phyloP scores from a whole-genome alignment of 139 green algal species.

The Pleodorina starrii region DNA sequence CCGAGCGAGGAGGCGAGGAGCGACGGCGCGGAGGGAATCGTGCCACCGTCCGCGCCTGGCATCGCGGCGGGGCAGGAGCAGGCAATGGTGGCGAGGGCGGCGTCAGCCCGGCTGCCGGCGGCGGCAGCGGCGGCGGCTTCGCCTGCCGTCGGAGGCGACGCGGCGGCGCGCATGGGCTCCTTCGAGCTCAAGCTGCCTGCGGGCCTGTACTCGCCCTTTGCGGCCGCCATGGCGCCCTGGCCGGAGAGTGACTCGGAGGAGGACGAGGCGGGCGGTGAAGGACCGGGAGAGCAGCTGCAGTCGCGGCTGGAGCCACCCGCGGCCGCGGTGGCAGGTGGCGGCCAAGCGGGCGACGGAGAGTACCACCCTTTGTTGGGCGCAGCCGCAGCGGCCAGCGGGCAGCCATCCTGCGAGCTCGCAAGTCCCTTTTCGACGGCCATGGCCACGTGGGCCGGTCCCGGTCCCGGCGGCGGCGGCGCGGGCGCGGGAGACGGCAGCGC shows the following conservation, averaged over 20 bases:
- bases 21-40: no score
- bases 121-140: no score
- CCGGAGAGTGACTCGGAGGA: background rate
- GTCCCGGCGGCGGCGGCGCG: background rate
- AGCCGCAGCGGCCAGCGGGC: no score
- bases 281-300: no score
- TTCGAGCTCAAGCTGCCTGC: constrained; percentile 28
- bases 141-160: no score
- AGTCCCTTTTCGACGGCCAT: background rate
- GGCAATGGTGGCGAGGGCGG: background rate
- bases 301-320: no score
- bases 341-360: no score
- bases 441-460: background rate
- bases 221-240: constrained; percentile 27
- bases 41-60: no score
- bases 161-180: no score
- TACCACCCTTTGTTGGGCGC: no score
- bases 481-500: background rate
- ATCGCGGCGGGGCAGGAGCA: background rate
- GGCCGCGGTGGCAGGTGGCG: no score
- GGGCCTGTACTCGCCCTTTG: constrained; percentile 5
- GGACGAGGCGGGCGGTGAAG: background rate
- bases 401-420: background rate
- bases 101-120: no score
- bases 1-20: background rate